phyloP scores from a whole-genome alignment of 2,329 filamentous ascomycete genomes.

The Dactylellina leptospora region DNA sequence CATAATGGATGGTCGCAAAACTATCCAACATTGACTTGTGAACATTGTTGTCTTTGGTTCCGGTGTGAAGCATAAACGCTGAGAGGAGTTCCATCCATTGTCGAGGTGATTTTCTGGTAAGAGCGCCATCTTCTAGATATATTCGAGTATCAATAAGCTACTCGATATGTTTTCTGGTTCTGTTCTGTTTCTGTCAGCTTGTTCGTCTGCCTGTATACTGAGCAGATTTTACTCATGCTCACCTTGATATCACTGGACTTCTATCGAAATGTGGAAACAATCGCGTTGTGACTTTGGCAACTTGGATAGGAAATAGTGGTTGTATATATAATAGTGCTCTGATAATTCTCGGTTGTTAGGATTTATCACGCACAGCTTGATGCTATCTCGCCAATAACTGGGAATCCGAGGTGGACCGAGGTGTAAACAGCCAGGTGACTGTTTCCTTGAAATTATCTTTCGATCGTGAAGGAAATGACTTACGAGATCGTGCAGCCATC shows the following conservation, averaged over 20 bases:
- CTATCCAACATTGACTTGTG: conserved; percentile 10
- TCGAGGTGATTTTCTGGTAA: background rate
- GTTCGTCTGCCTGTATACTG: background rate
- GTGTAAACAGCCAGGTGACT: background rate
- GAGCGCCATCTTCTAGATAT: background rate
- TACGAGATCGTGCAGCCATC: background rate
- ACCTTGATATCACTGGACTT: background rate
- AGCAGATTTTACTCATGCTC: background rate
- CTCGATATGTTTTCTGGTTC: background rate
- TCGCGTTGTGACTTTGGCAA: background rate
- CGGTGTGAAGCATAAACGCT: conserved; percentile 4
- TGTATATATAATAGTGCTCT: background rate
- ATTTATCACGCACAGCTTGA: background rate
- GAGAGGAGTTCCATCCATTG: background rate
- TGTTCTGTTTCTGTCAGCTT: background rate
- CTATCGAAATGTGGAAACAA: background rate
- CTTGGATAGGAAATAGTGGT: background rate
- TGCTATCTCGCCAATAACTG: background rate
- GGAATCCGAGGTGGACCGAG: background rate
- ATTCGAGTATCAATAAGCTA: background rate
- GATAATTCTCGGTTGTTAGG: background rate
- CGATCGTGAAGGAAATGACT: background rate
- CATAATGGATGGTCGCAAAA: background rate
- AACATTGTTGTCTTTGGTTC: conserved; percentile 17
- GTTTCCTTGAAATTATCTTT: background rate